A percentile compares a stretch with the other conserved stretches of the same genome.
phyloP scores from a whole-genome alignment of 2,329 filamentous ascomycete species.

The Pseudocercospora macadamiae region DNA sequence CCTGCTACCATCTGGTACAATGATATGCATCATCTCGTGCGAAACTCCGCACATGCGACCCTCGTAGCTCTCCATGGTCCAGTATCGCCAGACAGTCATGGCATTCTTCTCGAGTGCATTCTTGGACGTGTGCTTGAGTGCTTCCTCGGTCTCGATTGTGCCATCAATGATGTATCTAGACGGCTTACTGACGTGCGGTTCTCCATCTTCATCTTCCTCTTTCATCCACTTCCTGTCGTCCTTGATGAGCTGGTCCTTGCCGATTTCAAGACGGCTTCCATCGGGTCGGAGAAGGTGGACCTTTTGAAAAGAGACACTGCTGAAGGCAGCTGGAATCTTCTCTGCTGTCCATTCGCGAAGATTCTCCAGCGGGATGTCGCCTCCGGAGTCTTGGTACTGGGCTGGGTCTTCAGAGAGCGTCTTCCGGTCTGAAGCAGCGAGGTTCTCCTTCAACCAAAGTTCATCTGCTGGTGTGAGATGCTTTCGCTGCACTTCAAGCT shows the following conservation, averaged over 20 bases:
- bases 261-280: conserved; percentile 9
- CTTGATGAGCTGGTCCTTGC: conserved; percentile 1
- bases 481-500: neutral
- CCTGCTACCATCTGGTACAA: conserved; percentile 9
- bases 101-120: neutral
- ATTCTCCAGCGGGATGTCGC: neutral
- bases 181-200: neutral
- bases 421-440: neutral
- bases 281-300: conserved; percentile 14
- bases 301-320: neutral
- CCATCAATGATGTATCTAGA: neutral
- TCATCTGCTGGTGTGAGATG: neutral
- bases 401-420: neutral
- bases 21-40: conserved; percentile 3
- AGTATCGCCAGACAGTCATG: neutral
- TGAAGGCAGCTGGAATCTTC: neutral
- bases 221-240: conserved; percentile 7
- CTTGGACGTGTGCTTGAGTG: neutral
- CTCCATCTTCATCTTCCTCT: neutral
- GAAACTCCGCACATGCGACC: neutral
- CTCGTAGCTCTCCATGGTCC: neutral
- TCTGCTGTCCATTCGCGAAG: neutral
- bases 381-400: neutral
- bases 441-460: conserved; percentile 2
- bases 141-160: too few species aligned